A percentile compares a stretch with the other conserved stretches of the same genome.
phyloP scores from a whole-genome alignment of 768 basidiomycete species.

The Pulveroboletus ravenelii region DNA sequence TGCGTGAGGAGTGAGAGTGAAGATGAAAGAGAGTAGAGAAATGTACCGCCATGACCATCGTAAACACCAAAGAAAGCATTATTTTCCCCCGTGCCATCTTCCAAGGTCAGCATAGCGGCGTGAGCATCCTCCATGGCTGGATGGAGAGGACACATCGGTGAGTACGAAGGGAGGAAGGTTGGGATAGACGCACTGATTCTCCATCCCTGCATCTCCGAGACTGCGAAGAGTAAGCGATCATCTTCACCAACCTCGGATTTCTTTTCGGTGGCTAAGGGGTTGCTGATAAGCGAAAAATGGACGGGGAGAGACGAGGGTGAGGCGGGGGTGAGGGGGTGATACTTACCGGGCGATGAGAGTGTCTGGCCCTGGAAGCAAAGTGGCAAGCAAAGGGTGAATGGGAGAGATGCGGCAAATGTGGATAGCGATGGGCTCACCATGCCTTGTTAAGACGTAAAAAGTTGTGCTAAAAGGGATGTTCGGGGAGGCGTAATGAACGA shows the following conservation, averaged over 20 bases:
- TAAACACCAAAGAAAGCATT: constrained; percentile 95
- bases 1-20: constrained; percentile 1
- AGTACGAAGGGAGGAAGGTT: not conserved
- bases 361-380: constrained; percentile 67
- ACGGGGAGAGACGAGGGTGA: not conserved
- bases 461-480: not conserved
- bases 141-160: not conserved
- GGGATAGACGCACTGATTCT: constrained; percentile 74
- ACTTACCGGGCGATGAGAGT: constrained; percentile 72
- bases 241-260: constrained; percentile 68
- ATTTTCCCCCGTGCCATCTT: constrained; percentile 40
- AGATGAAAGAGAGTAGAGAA: not conserved
- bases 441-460: constrained; percentile 28
- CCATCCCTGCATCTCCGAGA: constrained; percentile 99
- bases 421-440: constrained; percentile 23
- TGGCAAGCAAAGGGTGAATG: constrained; percentile 1
- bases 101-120: constrained; percentile 65
- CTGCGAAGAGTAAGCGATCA: constrained; percentile 64
- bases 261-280: constrained; percentile 70
- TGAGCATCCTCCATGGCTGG: constrained; percentile 98
- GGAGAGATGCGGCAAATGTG: not conserved
- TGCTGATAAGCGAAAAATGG: constrained; percentile 10
- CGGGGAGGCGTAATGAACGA: not conserved
- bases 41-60: constrained; percentile 93
- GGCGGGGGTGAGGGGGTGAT: not conserved